These are phyloP conservation scores for Penicillium sumatraense DNA, from an alignment of 2,329 filamentous ascomycete species.

Conservation along the genomic window DNA sequence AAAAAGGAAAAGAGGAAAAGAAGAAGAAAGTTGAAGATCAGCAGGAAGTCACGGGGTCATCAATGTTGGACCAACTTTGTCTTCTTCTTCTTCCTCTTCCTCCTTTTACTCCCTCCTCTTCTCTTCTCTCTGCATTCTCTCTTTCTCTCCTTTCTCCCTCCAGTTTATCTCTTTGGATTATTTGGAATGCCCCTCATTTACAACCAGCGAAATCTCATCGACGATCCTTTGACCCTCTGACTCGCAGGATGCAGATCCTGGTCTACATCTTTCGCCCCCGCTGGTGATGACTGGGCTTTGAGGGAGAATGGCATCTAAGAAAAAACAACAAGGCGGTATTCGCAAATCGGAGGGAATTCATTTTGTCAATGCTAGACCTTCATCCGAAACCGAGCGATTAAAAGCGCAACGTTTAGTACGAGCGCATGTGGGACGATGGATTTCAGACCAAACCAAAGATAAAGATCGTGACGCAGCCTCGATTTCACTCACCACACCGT, in stretches of 20 bases:
- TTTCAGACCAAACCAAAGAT: conserved; percentile 35
- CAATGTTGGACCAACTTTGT: background rate
- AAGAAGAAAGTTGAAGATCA: background rate
- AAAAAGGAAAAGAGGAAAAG: background rate
- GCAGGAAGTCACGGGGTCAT: background rate
- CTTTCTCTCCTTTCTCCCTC: too few relatives aligned
- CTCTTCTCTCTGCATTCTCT: background rate
- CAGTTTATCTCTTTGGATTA: background rate
- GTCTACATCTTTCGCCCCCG: conserved; percentile 8
- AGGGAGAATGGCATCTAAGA: conserved; percentile 28
- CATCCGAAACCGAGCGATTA: conserved; percentile 33
- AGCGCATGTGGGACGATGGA: conserved; percentile 42
- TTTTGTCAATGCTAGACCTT: conserved; percentile 39
- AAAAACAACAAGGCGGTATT: conserved; percentile 20
- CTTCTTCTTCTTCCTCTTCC: background rate
- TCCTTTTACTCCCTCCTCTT: background rate
- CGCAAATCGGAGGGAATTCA: conserved; percentile 34
- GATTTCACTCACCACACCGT: background rate
- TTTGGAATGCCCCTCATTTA: background rate
- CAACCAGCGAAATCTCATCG: background rate
- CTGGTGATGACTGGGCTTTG: conserved; percentile 23
- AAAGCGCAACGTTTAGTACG: conserved; percentile 36
- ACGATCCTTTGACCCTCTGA: background rate
- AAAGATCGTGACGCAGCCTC: conserved; percentile 30
- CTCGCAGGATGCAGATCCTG: conserved; percentile 27